Conservation (phyloP, 2,329 filamentous ascomycete species). For the Neonectria hederae region DNA sequence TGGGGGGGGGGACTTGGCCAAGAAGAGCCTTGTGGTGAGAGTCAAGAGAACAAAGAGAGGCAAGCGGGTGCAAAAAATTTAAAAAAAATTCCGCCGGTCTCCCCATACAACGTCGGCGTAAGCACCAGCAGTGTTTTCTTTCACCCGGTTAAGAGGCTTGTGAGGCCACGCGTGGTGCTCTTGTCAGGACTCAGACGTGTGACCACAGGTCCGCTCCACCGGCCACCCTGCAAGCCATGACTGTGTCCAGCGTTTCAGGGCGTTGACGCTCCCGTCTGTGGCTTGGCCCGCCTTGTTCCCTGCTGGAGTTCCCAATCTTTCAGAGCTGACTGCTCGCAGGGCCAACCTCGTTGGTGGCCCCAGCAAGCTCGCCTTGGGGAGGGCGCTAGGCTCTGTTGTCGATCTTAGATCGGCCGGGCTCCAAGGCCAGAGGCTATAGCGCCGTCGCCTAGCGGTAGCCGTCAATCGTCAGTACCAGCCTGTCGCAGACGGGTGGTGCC, state of each 20-base stretch:
- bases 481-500: slow-evolving; percentile 35
- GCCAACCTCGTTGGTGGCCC: slow-evolving; percentile 21
- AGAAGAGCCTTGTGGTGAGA: neutral
- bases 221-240: slow-evolving; percentile 31
- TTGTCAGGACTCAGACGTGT: slow-evolving; percentile 12
- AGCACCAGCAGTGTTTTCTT: no score
- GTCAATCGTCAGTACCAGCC: slow-evolving; percentile 40
- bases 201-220: slow-evolving; percentile 27
- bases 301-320: slow-evolving; percentile 30
- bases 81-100: no score
- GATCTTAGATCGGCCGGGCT: slow-evolving; percentile 41
- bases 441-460: slow-evolving; percentile 31
- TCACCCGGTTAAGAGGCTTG: no score
- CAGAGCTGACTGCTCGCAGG: slow-evolving; percentile 17
- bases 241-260: slow-evolving; percentile 37
- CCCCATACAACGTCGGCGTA: no score
- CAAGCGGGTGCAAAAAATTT: no score
- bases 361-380: slow-evolving; percentile 25
- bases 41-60: neutral
- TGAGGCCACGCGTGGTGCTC: neutral
- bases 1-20: slow-evolving; percentile 7
- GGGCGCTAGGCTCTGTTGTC: slow-evolving; percentile 32
- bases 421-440: slow-evolving; percentile 30
- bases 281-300: slow-evolving; percentile 19
- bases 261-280: slow-evolving; percentile 28